These are phyloP conservation scores for Aureobasidium namibiae DNA, from an alignment of 2,329 filamentous ascomycete genomes.

Conservation along the genomic window DNA sequence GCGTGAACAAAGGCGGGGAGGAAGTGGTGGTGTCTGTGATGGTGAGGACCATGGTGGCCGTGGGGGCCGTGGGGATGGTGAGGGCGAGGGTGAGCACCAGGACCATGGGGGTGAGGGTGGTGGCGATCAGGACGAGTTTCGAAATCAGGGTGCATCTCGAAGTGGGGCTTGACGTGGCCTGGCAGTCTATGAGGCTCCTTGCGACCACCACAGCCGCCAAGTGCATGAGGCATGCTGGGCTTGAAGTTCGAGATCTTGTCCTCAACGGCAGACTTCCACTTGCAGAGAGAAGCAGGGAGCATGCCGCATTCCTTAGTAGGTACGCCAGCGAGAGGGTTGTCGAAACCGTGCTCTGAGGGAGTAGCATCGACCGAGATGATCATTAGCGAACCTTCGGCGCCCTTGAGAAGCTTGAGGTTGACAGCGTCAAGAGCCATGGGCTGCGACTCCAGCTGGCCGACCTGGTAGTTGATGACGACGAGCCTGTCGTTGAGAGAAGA, in stretches of 20 bases:
- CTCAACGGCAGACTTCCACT: constrained; percentile 45
- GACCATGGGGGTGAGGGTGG: constrained; percentile 16
- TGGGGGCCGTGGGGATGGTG: constrained; percentile 7
- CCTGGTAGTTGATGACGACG: constrained; percentile 47
- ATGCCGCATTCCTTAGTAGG: constrained; percentile 27
- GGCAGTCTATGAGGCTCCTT: constrained; percentile 18
- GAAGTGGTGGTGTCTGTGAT: constrained; percentile 26
- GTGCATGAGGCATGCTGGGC: constrained; percentile 18
- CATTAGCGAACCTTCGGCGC: constrained; percentile 45
- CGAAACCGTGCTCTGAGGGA: constrained; percentile 19
- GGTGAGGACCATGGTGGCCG: constrained; percentile 18
- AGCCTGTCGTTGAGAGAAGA: constrained; percentile 46
- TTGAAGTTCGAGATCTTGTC: constrained; percentile 36
- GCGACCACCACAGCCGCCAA: constrained; percentile 20
- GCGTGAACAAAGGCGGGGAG: constrained; percentile 42
- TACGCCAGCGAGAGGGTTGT: background rate
- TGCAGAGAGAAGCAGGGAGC: constrained; percentile 43
- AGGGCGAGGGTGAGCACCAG: background rate
- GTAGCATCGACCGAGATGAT: constrained; percentile 40
- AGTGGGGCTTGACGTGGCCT: constrained; percentile 20
- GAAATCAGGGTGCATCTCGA: background rate
- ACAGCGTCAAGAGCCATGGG: constrained; percentile 47
- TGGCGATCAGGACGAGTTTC: constrained; percentile 15
- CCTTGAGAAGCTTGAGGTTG: constrained; percentile 55
- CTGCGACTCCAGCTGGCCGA: constrained; percentile 50